Conservation (phyloP, 257 asterid genomes). For the Salvia rosmarinus region DNA sequence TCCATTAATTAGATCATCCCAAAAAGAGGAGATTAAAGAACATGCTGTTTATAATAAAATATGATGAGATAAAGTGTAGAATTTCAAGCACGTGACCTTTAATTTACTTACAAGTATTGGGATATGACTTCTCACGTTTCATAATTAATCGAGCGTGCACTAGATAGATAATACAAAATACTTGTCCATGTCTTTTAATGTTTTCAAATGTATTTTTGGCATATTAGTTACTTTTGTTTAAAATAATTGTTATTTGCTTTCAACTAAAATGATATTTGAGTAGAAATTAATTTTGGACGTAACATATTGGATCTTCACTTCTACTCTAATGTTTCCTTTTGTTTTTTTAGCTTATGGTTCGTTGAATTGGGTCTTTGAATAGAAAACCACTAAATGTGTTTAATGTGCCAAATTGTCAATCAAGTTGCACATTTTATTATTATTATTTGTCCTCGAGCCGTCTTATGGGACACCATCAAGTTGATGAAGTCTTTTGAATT, state of each 20-base stretch:
- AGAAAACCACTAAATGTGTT: not conserved
- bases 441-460: not conserved
- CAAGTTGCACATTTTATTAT: not conserved
- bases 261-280: not conserved
- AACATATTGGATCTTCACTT: conserved; percentile 23
- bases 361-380: not conserved
- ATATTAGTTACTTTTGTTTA: not conserved
- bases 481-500: not conserved
- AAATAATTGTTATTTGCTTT: not conserved
- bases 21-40: too few relatives aligned
- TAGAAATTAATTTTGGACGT: not conserved
- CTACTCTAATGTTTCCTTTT: not conserved
- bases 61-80: too few relatives aligned
- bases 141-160: not conserved
- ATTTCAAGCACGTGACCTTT: too few relatives aligned
- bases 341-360: conserved; percentile 12
- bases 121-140: not conserved
- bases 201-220: not conserved
- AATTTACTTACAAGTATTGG: not conserved
- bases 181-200: not conserved
- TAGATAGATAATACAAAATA: not conserved
- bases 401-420: not conserved
- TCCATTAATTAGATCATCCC: too few relatives aligned
- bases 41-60: too few relatives aligned
- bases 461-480: not conserved